These are phyloP conservation scores for Hibiscus syriacus DNA, from an alignment of 345 rosid species.

Conservation along the genomic window DNA sequence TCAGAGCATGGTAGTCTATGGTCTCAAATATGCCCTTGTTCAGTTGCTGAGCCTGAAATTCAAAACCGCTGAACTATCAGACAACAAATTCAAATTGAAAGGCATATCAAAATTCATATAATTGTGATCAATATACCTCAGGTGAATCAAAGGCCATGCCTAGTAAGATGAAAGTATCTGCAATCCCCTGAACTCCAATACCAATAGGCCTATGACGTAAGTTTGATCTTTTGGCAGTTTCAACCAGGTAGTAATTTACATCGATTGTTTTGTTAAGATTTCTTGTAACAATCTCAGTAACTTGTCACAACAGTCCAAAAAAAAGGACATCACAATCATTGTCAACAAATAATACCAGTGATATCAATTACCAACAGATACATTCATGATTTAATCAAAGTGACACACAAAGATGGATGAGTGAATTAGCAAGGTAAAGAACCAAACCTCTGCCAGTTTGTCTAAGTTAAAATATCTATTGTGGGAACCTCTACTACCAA, in stretches of 20 bases:
- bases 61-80: constrained; percentile 11
- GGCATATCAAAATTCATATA: background rate
- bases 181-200: constrained; percentile 94
- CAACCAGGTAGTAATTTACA: constrained; percentile 87
- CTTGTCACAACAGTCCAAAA: constrained; percentile 2
- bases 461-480: constrained; percentile 81
- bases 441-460: constrained; percentile 76
- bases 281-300: constrained; percentile 11
- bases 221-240: constrained; percentile 75
- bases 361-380: background rate
- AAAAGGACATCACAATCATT: background rate
- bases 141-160: constrained; percentile 87
- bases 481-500: constrained; percentile 69
- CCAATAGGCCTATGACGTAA: constrained; percentile 82
- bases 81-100: background rate
- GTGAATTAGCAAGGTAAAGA: background rate
- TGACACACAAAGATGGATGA: background rate
- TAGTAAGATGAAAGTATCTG: constrained; percentile 79
- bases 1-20: constrained; percentile 74
- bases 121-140: constrained; percentile 45
- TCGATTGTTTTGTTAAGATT: constrained; percentile 74
- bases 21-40: constrained; percentile 90
- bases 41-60: constrained; percentile 66
- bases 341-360: background rate
- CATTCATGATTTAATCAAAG: background rate